Evolutionary conservation across 768 basidiomycete species (phyloP), one percentile per base, ranked within the genome.

Genomic region (Chiua virens): DNA sequence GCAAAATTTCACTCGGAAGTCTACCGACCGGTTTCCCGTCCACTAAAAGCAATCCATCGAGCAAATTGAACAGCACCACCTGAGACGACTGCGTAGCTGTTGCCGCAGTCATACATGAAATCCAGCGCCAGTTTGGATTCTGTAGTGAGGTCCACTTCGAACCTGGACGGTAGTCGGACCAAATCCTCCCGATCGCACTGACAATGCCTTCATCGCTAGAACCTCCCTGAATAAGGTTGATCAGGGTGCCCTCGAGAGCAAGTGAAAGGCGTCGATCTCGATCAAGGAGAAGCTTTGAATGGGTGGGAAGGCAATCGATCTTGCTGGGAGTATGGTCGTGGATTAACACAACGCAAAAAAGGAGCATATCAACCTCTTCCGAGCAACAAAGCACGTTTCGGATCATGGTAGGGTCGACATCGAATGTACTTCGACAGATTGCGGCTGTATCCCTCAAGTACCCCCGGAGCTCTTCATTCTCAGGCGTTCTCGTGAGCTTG

Each of bases 231-330:
- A 71, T 62, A 3, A 54, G 23, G 3, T 41, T n/a, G 0, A 44
- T 15, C 23, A 73, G 13, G 17, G 41, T 8, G 4, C 17, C 8
- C 49, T 71, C 70, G 3, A 75, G 47, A 21, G 38, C 42, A 43
- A 69, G 49, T 0, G 71, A 68, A 17, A 75, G 52, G 5, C 69
- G 64, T 10, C 63, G 61, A 53, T 74, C 66, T 21, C 70, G 63
- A 21, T 60, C 58, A 6, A 72, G 59, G 14, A 73, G 53, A 35
- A 56, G 46, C 4, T 49, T 56, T 4, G 67, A 55, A 37, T 60
- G 47, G 0, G 45, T 5, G 11, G 49, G 45, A 17, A 50, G 36
- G n/a, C 21, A 1, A 2, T 37, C 14, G 0, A 54, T 8, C 0
- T 51, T 49, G 34, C 39, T 37, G 10, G 72, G 66, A 3, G 54